phyloP scores from a whole-genome alignment of 2,329 filamentous ascomycete species.

The Sclerotinia sclerotiorum region DNA sequence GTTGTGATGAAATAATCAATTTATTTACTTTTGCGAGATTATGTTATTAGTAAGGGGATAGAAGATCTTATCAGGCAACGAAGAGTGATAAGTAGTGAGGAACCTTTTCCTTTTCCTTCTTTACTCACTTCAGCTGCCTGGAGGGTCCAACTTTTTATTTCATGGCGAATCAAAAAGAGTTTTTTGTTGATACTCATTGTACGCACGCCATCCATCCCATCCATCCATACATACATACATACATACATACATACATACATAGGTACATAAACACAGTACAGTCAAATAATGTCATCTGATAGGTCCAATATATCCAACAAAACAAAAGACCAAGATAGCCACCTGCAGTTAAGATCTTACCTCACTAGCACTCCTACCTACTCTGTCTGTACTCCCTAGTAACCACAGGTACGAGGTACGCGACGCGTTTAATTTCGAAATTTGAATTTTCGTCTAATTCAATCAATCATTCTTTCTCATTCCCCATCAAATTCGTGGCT shows the following conservation, averaged over 20 bases:
- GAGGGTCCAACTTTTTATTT: neutral
- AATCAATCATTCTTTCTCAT: neutral
- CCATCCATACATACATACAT: too few species aligned
- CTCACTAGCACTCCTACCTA: neutral
- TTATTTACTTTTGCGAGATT: neutral
- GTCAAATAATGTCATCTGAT: too few species aligned
- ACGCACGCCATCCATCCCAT: too few species aligned
- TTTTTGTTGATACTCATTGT: too few species aligned
- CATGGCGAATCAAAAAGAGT: too few species aligned
- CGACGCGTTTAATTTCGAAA: conserved; percentile 8
- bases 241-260: too few species aligned
- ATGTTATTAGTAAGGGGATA: neutral
- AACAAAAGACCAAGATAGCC: neutral
- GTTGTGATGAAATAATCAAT: neutral
- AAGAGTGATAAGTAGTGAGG: neutral
- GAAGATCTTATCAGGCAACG: neutral
- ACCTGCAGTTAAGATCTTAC: too few species aligned
- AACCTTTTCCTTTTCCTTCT: neutral
- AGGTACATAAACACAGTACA: too few species aligned
- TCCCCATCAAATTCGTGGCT: conserved; percentile 15
- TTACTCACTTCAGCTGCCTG: neutral
- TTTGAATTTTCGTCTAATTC: neutral
- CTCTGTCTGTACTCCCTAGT: too few species aligned
- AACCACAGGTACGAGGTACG: conserved; percentile 1
- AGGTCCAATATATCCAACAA: neutral